phyloP scores from a whole-genome alignment of 176 grass and related monocot species.

The Lolium rigidum region DNA sequence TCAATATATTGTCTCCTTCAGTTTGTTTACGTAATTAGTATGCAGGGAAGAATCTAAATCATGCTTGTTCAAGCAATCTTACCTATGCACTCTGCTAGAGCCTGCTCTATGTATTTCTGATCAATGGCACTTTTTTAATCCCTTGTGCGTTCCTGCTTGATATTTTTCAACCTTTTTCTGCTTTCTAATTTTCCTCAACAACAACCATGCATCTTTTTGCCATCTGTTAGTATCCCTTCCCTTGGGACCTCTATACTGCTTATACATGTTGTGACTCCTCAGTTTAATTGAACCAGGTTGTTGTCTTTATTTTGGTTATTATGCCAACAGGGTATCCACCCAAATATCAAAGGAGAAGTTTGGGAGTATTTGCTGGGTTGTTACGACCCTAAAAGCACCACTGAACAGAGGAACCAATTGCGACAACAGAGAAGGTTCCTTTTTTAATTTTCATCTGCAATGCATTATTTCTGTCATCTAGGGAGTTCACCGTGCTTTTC shows the following conservation, averaged over 20 bases:
- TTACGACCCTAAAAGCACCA: constrained; percentile 90
- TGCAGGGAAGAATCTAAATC: not conserved
- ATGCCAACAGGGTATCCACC: constrained; percentile 76
- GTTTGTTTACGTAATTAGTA: not conserved
- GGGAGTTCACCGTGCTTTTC: constrained; percentile 10
- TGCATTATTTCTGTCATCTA: not conserved
- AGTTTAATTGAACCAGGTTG: not conserved
- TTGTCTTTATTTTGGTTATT: constrained; percentile 38
- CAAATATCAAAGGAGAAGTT: constrained; percentile 89
- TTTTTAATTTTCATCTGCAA: not conserved
- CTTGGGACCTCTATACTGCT: constrained; percentile 26
- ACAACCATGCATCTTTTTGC: not conserved
- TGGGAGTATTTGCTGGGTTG: constrained; percentile 98
- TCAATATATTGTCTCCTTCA: not conserved
- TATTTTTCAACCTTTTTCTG: not conserved
- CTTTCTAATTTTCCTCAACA: not conserved
- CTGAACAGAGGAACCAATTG: constrained; percentile 72
- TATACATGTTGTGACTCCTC: constrained; percentile 5
- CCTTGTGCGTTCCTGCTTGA: not conserved
- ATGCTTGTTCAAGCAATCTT: not conserved
- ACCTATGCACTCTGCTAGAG: not conserved
- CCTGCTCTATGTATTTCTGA: not conserved
- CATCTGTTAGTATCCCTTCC: constrained; percentile 21
- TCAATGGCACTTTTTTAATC: not conserved
- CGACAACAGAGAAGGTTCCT: constrained; percentile 77